Conservation (phyloP, 106 monocot genomes). For the Acanthochlamys bracteata region DNA sequence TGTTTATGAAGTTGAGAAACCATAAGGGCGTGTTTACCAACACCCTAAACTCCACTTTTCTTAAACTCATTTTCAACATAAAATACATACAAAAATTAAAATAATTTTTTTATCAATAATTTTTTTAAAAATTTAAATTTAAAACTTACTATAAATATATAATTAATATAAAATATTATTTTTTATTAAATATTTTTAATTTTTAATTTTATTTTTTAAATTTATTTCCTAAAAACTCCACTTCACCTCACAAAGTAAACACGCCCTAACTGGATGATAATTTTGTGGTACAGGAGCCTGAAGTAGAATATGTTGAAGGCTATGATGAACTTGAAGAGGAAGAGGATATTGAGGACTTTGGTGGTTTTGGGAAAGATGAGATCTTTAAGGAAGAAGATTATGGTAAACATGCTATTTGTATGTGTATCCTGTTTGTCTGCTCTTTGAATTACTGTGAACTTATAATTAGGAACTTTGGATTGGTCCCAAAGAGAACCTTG, state of each 20-base stretch:
- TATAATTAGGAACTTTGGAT: not conserved
- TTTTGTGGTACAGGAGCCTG: slow-evolving; percentile 38
- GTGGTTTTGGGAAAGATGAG: slow-evolving; percentile 29
- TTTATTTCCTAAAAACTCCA: not conserved
- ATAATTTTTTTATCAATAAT: too few relatives aligned
- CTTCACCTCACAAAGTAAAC: not conserved
- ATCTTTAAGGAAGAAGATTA: slow-evolving; percentile 19
- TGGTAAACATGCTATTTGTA: slow-evolving; percentile 17
- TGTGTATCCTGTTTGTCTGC: not conserved
- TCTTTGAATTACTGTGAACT: not conserved
- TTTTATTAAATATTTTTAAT: not conserved
- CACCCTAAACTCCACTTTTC: too few relatives aligned
- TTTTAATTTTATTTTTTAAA: too few relatives aligned
- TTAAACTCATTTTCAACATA: too few relatives aligned
- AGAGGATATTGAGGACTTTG: slow-evolving; percentile 85
- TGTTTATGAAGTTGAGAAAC: not conserved
- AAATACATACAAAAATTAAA: too few relatives aligned
- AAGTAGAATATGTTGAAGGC: slow-evolving; percentile 86
- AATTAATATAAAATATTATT: not conserved
- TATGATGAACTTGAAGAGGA: slow-evolving; percentile 71
- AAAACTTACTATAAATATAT: too few relatives aligned
- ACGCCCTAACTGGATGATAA: not conserved
- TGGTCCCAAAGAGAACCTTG: not conserved
- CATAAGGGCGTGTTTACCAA: too few relatives aligned
- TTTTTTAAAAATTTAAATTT: too few relatives aligned